phyloP scores from a whole-genome alignment of 495 filamentous ascomycete species.

The Aspergillus kassunensis region DNA sequence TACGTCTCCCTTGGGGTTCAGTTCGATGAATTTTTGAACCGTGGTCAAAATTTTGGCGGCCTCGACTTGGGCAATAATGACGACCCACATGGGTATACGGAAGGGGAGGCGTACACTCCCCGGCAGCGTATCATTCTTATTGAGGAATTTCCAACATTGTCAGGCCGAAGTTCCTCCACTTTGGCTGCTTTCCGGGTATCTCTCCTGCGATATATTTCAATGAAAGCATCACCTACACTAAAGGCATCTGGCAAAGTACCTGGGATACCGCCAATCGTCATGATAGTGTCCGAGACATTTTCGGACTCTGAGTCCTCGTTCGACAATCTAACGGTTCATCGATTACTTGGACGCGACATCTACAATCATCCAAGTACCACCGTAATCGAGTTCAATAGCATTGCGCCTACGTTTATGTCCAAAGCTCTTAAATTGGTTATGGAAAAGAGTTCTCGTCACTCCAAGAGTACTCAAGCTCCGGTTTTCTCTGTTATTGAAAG shows the following conservation, averaged over 20 bases:
- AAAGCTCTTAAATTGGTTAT: conserved; percentile 79
- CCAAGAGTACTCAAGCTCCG: conserved; percentile 61
- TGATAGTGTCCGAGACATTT: conserved; percentile 86
- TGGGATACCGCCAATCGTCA: conserved; percentile 68
- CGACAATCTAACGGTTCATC: conserved; percentile 86
- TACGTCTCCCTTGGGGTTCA: conserved; percentile 64
- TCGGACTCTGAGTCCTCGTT: conserved; percentile 69
- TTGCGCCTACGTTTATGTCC: conserved; percentile 80
- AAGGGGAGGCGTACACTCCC: conserved; percentile 17
- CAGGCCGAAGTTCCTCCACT: conserved; percentile 60
- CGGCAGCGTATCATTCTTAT: conserved; percentile 65
- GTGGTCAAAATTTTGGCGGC: conserved; percentile 72
- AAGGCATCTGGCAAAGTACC: conserved; percentile 21
- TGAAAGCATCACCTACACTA: conserved; percentile 38
- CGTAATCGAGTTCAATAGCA: conserved; percentile 84
- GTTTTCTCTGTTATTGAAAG: conserved; percentile 67
- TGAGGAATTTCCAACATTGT: conserved; percentile 91
- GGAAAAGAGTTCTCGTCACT: conserved; percentile 71
- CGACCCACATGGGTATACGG: neutral
- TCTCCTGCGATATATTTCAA: conserved; percentile 68
- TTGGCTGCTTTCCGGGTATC: conserved; percentile 71
- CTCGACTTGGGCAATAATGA: conserved; percentile 51
- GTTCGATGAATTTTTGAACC: conserved; percentile 86
- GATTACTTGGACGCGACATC: conserved; percentile 80
- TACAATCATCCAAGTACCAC: conserved; percentile 69